Evolutionary conservation across 169 alveolate species (phyloP).

Genomic region (Plasmodium gonderi): DNA sequence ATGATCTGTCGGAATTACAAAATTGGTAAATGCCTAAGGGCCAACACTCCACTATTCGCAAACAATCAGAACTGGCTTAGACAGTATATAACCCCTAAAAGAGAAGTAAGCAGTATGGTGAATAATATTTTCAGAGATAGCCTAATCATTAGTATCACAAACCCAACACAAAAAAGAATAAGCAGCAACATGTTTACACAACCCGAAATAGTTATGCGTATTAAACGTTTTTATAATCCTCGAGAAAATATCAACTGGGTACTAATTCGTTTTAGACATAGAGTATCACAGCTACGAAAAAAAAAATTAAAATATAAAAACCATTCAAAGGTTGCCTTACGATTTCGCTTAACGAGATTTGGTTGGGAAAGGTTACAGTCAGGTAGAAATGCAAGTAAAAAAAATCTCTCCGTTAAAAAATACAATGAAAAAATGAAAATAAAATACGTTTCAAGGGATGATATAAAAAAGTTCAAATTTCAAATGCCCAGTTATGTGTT

Average conservation of each 20-base stretch:
- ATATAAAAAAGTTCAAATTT: conserved; percentile 78
- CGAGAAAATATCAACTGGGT: conserved; percentile 77
- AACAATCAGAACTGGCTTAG: conserved; percentile 3
- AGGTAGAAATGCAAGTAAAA: conserved; percentile 80
- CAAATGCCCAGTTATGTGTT: conserved; percentile 85
- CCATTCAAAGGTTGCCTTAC: conserved; percentile 82
- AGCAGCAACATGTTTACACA: neutral
- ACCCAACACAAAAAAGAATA: neutral
- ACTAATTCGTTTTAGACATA: conserved; percentile 78
- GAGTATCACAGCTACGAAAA: conserved; percentile 76
- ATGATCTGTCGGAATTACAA: neutral
- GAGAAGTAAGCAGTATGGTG: neutral
- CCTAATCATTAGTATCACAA: neutral
- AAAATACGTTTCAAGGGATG: conserved; percentile 81
- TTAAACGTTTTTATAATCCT: conserved; percentile 50
- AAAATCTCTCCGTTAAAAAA: conserved; percentile 75
- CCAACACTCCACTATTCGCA: neutral
- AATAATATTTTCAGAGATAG: neutral
- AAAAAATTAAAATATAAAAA: conserved; percentile 82
- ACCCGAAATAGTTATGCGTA: neutral
- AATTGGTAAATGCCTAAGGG: neutral
- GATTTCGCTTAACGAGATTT: conserved; percentile 84
- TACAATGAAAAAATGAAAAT: conserved; percentile 82
- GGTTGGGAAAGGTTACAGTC: conserved; percentile 86
- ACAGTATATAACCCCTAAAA: neutral